These are phyloP conservation scores for Berkeleyomyces basicola DNA, from an alignment of 2,329 filamentous ascomycete species.

Conservation along the genomic window DNA sequence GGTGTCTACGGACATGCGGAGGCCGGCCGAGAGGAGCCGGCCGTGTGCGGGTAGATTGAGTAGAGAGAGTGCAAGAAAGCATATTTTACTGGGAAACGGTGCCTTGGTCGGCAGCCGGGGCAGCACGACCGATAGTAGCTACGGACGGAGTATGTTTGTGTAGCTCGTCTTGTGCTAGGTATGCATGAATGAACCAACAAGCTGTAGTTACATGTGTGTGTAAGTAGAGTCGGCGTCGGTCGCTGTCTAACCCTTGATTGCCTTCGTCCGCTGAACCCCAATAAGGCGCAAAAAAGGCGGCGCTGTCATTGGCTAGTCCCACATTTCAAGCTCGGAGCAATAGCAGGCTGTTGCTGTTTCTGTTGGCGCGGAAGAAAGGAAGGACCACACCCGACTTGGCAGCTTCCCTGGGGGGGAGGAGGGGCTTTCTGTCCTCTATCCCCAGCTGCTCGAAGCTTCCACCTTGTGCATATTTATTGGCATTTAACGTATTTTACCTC, in stretches of 20 bases:
- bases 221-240: too few relatives aligned
- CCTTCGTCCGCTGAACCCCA: too few relatives aligned
- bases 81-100: too few relatives aligned
- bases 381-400: not conserved
- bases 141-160: too few relatives aligned
- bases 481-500: not conserved
- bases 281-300: not conserved
- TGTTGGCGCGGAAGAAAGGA: not conserved
- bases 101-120: too few relatives aligned
- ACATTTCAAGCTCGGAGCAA: not conserved
- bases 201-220: too few relatives aligned
- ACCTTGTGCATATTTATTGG: not conserved
- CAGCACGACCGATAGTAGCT: too few relatives aligned
- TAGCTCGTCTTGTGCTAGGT: too few relatives aligned
- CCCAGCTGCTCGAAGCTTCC: not conserved
- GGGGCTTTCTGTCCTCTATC: not conserved
- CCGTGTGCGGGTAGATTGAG: slow-evolving; percentile 20
- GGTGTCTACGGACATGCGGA: slow-evolving; percentile 29
- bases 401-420: not conserved
- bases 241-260: too few relatives aligned
- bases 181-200: too few relatives aligned
- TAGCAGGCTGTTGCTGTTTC: not conserved
- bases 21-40: slow-evolving; percentile 22
- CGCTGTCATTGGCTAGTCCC: not conserved
- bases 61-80: too few relatives aligned